Base-by-base conservation (phyloP, 192 early-diverging fungal genomes). In the Coemansia sp. region DNA sequence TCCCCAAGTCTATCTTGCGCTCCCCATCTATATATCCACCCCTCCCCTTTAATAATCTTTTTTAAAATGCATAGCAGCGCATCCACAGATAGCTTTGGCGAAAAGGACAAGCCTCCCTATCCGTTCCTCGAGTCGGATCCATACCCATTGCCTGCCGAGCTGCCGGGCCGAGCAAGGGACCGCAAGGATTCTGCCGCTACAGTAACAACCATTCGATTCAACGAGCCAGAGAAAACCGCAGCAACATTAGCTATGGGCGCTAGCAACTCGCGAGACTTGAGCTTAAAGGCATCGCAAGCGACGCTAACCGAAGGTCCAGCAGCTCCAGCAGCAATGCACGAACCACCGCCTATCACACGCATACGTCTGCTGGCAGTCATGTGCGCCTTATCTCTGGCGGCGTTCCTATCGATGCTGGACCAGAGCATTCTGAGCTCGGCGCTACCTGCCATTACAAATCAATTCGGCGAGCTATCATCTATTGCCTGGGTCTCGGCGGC, bases 401-500 rank as follows among this genome's bases (percentile, higher is more conserved):
- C 86, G 20, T 87, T 91, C 46, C 80, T 88, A 9, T 76, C 85
- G 3, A 79, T 80, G 23, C 70, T 91, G 28, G 90, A 92, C 67
- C 84, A 84, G 63, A 92, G 89, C 31, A 89, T 92, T 53, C 82
- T 92, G 18, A 70, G 86, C 16, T 86, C 88, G 0, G 89, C 90
- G 4, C 68, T 88, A 43, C 75, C 86, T 9, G 68, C 65, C 14
- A 91, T 92, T 62, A 84, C 83, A 28, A 56, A 65, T 24, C 83
- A 86, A 24, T 88, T 91, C 51, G 66, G 77, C 10, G 74, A 65
- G 21, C 74, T 89, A 34, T 78, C 77, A 31, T 70, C 85, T 23
- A 85, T 91, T 65, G 74, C 87, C 8, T 95, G 93, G 93, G 87
- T 93, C 18, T 90, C 88, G 9, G 84, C 86, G 2, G 77, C 84